Evolutionary conservation across 352 stramenopile genomes (phyloP).

Genomic region (Phytophthora rubi): DNA sequence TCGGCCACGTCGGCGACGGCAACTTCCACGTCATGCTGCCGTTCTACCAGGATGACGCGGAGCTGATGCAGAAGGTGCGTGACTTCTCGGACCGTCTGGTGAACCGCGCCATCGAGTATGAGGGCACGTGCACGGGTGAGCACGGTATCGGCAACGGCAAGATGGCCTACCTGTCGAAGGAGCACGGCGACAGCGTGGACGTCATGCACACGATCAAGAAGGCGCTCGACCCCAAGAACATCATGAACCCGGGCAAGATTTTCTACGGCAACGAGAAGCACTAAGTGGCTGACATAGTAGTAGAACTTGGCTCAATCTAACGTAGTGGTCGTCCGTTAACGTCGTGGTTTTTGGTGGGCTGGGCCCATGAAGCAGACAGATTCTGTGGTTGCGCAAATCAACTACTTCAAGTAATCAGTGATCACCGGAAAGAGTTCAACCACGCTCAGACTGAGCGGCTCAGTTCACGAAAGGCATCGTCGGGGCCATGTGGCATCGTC

Average conservation of each 20-base stretch:
- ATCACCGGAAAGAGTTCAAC: conserved; percentile 29
- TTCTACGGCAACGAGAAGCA: conserved; percentile 67
- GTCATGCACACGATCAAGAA: conserved; percentile 96
- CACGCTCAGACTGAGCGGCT: not conserved
- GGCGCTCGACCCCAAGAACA: conserved; percentile 94
- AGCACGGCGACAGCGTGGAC: conserved; percentile 92
- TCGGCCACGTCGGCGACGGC: conserved; percentile 94
- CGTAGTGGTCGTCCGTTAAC: conserved; percentile 23
- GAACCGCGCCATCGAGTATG: conserved; percentile 85
- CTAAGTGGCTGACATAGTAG: conserved; percentile 24
- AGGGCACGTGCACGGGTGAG: conserved; percentile 98
- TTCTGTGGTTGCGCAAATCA: conserved; percentile 18
- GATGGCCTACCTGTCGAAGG: conserved; percentile 89
- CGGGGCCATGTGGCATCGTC: conserved; percentile 23
- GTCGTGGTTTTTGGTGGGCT: not conserved
- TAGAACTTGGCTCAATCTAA: conserved; percentile 20
- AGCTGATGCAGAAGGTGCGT: conserved; percentile 88
- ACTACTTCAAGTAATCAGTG: not conserved
- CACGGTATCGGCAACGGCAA: conserved; percentile 97
- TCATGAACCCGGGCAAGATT: conserved; percentile 98
- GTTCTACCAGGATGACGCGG: conserved; percentile 83
- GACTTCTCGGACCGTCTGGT: conserved; percentile 89
- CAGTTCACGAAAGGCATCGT: conserved; percentile 19
- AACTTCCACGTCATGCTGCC: conserved; percentile 99
- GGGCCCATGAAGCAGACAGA: not conserved